Percentiles rank a stretch among this genome's conserved stretches.
These are phyloP conservation scores for Pseudocercospora eumusae DNA, from an alignment of 2,329 filamentous ascomycete genomes.

Conservation along the genomic window DNA sequence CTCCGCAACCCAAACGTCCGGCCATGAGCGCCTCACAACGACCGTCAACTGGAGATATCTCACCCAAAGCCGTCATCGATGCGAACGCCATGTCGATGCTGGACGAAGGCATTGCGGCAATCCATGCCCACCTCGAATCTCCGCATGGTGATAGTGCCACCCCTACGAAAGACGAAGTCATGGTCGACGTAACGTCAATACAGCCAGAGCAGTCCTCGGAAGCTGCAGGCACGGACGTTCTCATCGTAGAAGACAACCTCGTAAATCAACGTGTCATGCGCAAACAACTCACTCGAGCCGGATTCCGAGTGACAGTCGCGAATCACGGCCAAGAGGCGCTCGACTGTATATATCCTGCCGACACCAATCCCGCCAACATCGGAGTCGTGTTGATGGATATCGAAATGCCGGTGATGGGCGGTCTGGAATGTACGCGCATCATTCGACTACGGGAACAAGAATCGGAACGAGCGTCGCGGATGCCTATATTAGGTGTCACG, in stretches of 20 bases:
- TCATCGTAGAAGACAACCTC: slow-evolving; percentile 42
- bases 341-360: slow-evolving; percentile 20
- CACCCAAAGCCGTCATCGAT: slow-evolving; percentile 48
- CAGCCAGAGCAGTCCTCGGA: background rate
- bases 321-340: slow-evolving; percentile 35
- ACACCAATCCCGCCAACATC: slow-evolving; percentile 15
- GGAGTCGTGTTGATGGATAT: slow-evolving; percentile 35
- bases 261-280: slow-evolving; percentile 35
- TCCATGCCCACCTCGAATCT: background rate
- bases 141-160: background rate
- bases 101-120: background rate
- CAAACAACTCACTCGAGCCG: slow-evolving; percentile 29
- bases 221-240: slow-evolving; percentile 16
- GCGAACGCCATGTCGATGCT: background rate
- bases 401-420: slow-evolving; percentile 38
- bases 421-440: slow-evolving; percentile 27
- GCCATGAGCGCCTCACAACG: background rate
- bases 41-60: slow-evolving; percentile 57
- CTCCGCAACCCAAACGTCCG: slow-evolving; percentile 33
- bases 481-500: slow-evolving; percentile 73
- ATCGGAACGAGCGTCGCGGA: slow-evolving; percentile 59
- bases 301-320: slow-evolving; percentile 30
- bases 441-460: slow-evolving; percentile 38
- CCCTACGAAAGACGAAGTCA: background rate
- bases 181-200: background rate